Percentiles rank a stretch among this genome's conserved stretches.
Conservation (phyloP, 192 early-diverging fungal species). For the Pilaira anomala region DNA sequence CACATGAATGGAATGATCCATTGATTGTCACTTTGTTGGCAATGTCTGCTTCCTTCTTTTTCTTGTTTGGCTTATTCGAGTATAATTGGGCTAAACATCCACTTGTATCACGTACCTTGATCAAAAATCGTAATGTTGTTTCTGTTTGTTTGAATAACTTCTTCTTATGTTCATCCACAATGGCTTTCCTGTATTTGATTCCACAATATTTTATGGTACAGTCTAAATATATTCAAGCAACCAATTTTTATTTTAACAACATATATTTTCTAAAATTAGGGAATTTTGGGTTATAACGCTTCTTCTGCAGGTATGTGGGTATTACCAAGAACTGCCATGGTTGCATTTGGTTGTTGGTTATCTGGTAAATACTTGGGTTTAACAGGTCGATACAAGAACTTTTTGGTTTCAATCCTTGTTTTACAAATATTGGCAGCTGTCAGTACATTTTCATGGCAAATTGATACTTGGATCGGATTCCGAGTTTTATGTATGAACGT, state of each 20-base stretch:
- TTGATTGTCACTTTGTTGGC: conserved; percentile 58
- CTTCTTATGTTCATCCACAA: conserved; percentile 39
- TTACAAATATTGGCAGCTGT: conserved; percentile 52
- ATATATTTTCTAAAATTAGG: not conserved
- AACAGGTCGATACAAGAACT: conserved; percentile 22
- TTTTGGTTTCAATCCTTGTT: conserved; percentile 45
- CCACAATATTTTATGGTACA: conserved; percentile 31
- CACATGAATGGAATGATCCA: conserved; percentile 65
- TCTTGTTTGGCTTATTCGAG: conserved; percentile 52
- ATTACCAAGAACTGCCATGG: conserved; percentile 25
- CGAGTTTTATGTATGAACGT: conserved; percentile 38
- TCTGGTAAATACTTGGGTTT: conserved; percentile 23
- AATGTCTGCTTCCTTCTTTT: conserved; percentile 45
- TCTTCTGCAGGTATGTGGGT: conserved; percentile 36
- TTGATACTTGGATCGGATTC: conserved; percentile 33
- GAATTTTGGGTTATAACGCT: conserved; percentile 23
- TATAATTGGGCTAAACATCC: conserved; percentile 65
- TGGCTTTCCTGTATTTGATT: conserved; percentile 16
- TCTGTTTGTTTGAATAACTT: conserved; percentile 61
- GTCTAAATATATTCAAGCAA: not conserved
- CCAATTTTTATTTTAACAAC: not conserved
- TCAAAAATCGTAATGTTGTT: conserved; percentile 59
- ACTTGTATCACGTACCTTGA: conserved; percentile 58
- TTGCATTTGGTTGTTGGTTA: conserved; percentile 22
- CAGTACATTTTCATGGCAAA: conserved; percentile 51